Base-by-base conservation (phyloP, 345 rosid genomes). In the Alliaria petiolata region DNA sequence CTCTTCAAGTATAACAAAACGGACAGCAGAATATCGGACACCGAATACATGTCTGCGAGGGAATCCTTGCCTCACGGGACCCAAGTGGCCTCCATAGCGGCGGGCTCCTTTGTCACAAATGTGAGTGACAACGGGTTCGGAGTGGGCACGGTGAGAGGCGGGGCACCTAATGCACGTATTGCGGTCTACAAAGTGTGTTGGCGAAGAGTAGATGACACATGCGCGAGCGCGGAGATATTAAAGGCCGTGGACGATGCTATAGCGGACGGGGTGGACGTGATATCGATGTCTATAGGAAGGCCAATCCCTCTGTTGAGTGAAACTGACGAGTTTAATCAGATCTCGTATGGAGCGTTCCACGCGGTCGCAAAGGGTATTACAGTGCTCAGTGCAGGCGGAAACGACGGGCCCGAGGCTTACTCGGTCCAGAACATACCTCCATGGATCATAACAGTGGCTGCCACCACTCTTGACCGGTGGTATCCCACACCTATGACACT, bases 231-330 rank as follows among this genome's bases (percentile, higher is more conserved):
- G 1, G 90, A 84, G 19, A 67, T 82, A 17, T 51, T 84, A 22
- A 81, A 81, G 22, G 90, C 87, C 17, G 65, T 85, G 64, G 92
- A 87, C 46, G 79, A 72, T 28, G 89, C 86, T 76, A 85, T 83
- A 51, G 65, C 44, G 5, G 82, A 79, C 34, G 79, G 82, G 4
- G 73, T 74, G 28, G 82, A 79, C 45, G 26, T 79, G n/a, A 50
- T 79, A 0, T 43, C 52, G 0, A 31, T 79, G 19, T 79, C 82
- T 4, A 10, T 79, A 31, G 79, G 77, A 25, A 35, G 59, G 5
- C 14, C 38, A 0, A 77, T 75, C 46, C 82, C 85, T 33, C n/a
- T n/a, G 3, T 70, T 3, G 46, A 69, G 17, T 2, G 77, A 83
- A 3, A 33, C 65, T 4, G 80, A 83, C 47, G 26, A 19, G 0